Base-by-base conservation (phyloP, 2,329 filamentous ascomycete species). In the Meredithiella fracta region DNA sequence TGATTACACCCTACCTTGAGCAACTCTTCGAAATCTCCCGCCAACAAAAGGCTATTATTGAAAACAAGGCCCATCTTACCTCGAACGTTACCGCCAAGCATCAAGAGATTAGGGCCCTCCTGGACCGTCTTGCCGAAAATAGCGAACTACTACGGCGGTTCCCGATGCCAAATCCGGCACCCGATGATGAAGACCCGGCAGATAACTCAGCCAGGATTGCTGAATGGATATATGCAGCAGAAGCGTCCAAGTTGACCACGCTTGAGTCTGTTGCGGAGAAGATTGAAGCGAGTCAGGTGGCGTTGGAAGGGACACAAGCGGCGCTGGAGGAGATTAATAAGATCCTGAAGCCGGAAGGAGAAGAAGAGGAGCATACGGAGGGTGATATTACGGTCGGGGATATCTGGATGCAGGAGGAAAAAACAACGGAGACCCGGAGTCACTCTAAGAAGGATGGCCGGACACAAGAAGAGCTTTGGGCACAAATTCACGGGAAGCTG, bases 181-280 rank as follows among this genome's bases (percentile, higher is more conserved):
- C 72, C n/a, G 70, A 73, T 25, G 65, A 65, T 5, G 65, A 64
- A 25, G 62, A 67, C 3, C 29, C 47, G n/a, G 26, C n/a, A 25
- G 51, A 47, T 34, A 29, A 49, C 8, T 67, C 70, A 20, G 66
- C 63, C 31, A 70, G 71, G 47, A 69, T 79, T 51, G 72, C 73
- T 59, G 74, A 75, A 8, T 84, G 80, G 80, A 72, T 79, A 7
- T 73, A 72, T 61, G 78, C 80, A 1, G 74, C 78, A 1, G 75
- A 82, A 56, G 72, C 77, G 2, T 77, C 79, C 61, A 80, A 79
- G 61, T 76, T 80, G 55, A 67, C 72, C 1, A 80, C 74, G 1
- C 70, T 80, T 9, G 78, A 82, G 62, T 66, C 69, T 7, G 75
- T 83, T 9, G 74, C 76, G 7, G 78, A 81, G 62, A 77, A 73